Evolutionary conservation across 2,329 filamentous ascomycete genomes (phyloP), one percentile per base, ranked within the genome.

Genomic region (Cladosporium sp.): DNA sequence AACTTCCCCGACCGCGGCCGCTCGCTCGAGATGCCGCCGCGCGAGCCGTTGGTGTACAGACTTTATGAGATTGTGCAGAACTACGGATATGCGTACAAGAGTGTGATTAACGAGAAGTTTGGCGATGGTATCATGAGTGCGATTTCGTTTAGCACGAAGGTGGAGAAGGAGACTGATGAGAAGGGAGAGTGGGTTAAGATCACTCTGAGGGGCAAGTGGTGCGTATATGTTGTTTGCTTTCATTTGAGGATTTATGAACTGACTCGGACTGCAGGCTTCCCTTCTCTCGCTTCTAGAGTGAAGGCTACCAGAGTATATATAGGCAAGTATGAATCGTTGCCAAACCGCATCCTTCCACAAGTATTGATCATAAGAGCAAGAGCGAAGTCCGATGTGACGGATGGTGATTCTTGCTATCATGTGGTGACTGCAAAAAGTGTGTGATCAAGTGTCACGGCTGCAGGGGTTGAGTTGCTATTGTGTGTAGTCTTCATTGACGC

Each of bases 11-110:
- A 97, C 77, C 86, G 93, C 3, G 93, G 93, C 36, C 84, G 88
- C 62, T 86, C 89, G 0, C 87, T 92, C 1, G 90, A 92, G 65
- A 93, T 95, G 91, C 92, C 91, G 0, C 91, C 91, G 0, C 88
- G 86, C 66, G 92, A 96, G 76, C 92, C 92, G 5, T 79, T 96
- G 71, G 93, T 97, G 75, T 98, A 98, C 78, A 84, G 94, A 2
- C 78, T 97, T 66, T 97, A 92, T 77, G 94, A 98, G 83, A 91
- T 97, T 76, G 89, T 98, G 68, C 93, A 97, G 81, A 98, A 97
- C 78, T 97, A 97, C 75, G 94, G 94, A 1, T 96, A 97, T 77
- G 91, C 93, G 0, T 97, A 96, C 81, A 97, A 97, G 84, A 93
- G 93, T 0, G 86, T 98, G 5, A 77, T 97, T 78, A 97, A 98